Conservation (phyloP, 176 grass and related monocot species). For the Zoysia pacifica region DNA sequence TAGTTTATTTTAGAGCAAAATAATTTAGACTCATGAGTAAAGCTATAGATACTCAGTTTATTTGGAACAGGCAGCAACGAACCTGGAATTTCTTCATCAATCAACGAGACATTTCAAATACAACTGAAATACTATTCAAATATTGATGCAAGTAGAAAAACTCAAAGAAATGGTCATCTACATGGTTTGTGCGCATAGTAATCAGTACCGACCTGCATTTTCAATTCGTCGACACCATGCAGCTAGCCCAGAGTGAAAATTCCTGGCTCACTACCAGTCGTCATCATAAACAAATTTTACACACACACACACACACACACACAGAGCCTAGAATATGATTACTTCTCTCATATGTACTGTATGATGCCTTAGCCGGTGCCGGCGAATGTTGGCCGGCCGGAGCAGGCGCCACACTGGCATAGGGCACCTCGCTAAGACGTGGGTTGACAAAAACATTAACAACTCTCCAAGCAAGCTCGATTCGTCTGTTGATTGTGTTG, state of each 20-base stretch:
- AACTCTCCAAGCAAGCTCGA: no score
- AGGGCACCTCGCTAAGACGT: no score
- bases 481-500: constrained; percentile 12
- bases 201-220: not conserved
- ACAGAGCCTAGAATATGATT: no score
- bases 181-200: not conserved
- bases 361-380: no score
- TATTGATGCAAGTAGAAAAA: not conserved
- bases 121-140: not conserved
- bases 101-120: not conserved
- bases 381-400: no score
- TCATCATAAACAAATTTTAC: no score
- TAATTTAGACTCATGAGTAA: not conserved
- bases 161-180: not conserved
- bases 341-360: no score
- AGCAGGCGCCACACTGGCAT: no score
- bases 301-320: no score
- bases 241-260: constrained; percentile 1
- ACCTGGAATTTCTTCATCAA: constrained; percentile 3
- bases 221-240: not conserved
- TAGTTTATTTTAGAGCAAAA: not conserved
- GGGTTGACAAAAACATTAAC: no score
- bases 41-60: not conserved
- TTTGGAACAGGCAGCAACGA: not conserved
- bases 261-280: no score